Base-by-base conservation (phyloP, 2,329 filamentous ascomycete genomes). In the Apiospora marii region DNA sequence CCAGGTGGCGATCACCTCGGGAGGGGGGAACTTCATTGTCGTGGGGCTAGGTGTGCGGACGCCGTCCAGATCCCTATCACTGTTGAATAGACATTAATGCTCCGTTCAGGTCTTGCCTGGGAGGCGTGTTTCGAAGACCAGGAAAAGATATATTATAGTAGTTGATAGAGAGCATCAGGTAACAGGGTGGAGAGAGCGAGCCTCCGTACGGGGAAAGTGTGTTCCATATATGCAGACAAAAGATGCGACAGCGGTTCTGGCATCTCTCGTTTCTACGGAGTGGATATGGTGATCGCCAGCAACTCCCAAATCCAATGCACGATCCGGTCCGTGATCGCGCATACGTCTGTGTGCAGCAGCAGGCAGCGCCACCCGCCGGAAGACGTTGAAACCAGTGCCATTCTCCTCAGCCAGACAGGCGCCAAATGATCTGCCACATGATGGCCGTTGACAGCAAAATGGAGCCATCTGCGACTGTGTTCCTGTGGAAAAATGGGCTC, bases 1-100 rank as follows among this genome's bases (percentile, higher is more conserved):
- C 81, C 81, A 82, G 71, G 74, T 78, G 43, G 72, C 72, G 24
- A 77, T 53, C 44, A 77, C 76, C 27, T 76, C 75, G 22, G 71
- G 16, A 19, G 77, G 74, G 70, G 79, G 76, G 49, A 79, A 71
- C 51, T 69, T 77, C 80, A 81, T 14, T 74, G 37, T 41, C 37
- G 37, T 41, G 51, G 53, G 53, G 30, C 53, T 34, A 27, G 30
- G 53, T 30, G 27, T 67, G 53, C 30, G 53, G 53, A 61, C 53
- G 16, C 30, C 53, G 53, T 61, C 53, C 53, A 61, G 27, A 27
- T 61, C 37, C 53, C 16, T 53, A 37, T 34, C 19, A 22, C 53
- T 16, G 27, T 10, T 61, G 53, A 61, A n/a, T 61, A 61, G 53
- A 61, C 53, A 61, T 61, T 61, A 61, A 61, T 61, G 22, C 37